phyloP scores from a whole-genome alignment of 2,329 filamentous ascomycete genomes.

The Aspergillus costaricaensis region DNA sequence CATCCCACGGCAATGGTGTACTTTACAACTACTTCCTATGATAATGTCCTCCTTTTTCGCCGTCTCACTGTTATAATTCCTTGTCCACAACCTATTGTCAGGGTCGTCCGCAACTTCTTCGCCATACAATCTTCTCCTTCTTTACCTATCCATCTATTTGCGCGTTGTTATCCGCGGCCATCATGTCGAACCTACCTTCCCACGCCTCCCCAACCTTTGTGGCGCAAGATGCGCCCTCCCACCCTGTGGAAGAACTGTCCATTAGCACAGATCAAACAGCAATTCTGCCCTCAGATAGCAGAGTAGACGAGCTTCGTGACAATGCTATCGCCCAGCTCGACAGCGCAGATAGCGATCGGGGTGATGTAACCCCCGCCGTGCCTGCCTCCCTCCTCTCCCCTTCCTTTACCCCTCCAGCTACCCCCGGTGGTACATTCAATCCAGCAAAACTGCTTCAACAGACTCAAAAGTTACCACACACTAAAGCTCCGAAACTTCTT shows the following conservation, averaged over 20 bases:
- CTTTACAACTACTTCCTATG: not conserved
- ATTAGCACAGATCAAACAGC: slow-evolving; percentile 18
- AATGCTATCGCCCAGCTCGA: slow-evolving; percentile 23
- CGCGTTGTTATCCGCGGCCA: slow-evolving; percentile 21
- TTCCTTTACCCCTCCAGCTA: slow-evolving; percentile 51
- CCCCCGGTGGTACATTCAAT: slow-evolving; percentile 43
- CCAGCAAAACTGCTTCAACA: slow-evolving; percentile 33
- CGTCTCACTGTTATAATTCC: not conserved
- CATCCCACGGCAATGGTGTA: not conserved
- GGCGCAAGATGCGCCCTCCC: slow-evolving; percentile 36
- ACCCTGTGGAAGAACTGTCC: slow-evolving; percentile 26
- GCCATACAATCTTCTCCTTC: not conserved
- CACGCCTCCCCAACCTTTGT: slow-evolving; percentile 55
- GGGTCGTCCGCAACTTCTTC: not conserved
- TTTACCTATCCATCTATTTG: slow-evolving; percentile 10
- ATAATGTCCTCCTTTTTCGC: not conserved
- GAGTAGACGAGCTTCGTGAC: slow-evolving; percentile 20
- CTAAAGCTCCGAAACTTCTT: slow-evolving; percentile 70
- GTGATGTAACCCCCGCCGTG: slow-evolving; percentile 47
- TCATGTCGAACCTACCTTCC: slow-evolving; percentile 59
- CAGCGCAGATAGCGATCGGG: slow-evolving; percentile 27
- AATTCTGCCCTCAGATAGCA: slow-evolving; percentile 9
- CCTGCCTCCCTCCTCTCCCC: slow-evolving; percentile 58
- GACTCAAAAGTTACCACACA: slow-evolving; percentile 30
- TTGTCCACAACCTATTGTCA: not conserved